A percentile compares a stretch with the other conserved stretches of the same genome.
phyloP scores from a whole-genome alignment of 176 grass and related monocot species.

The Musa troglodytarum region DNA sequence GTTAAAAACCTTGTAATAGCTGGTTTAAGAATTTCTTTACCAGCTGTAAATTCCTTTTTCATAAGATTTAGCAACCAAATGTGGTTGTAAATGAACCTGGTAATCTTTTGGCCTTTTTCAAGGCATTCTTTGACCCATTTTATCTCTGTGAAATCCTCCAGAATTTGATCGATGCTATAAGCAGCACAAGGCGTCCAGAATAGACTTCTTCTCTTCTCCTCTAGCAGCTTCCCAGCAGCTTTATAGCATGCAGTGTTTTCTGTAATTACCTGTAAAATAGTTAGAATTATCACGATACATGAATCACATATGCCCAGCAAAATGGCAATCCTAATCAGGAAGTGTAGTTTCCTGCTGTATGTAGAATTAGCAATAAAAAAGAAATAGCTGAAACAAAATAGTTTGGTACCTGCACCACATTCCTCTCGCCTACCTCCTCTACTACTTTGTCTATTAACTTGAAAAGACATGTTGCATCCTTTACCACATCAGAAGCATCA shows the following conservation, averaged over 20 bases:
- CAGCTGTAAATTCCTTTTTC: conserved; percentile 29
- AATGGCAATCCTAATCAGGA: not conserved
- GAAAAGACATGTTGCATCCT: conserved; percentile 21
- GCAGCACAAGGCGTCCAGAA: conserved; percentile 27
- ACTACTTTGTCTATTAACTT: conserved; percentile 26
- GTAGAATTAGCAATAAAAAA: not conserved
- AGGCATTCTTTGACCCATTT: conserved; percentile 23
- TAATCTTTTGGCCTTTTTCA: conserved; percentile 27
- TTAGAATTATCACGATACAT: not conserved
- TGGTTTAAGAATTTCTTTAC: conserved; percentile 24
- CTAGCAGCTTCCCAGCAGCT: conserved; percentile 32
- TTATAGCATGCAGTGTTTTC: conserved; percentile 24
- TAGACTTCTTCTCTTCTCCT: conserved; percentile 29
- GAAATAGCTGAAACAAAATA: not conserved
- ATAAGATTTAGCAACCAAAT: conserved; percentile 24
- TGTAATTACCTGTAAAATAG: conserved; percentile 23
- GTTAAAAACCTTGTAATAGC: conserved; percentile 15
- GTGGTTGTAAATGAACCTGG: conserved; percentile 23
- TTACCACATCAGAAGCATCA: conserved; percentile 18
- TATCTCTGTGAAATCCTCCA: conserved; percentile 24
- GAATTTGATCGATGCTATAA: conserved; percentile 29
- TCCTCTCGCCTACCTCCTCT: conserved; percentile 23
- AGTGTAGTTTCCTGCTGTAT: not conserved
- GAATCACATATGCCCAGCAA: not conserved
- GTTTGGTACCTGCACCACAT: conserved; percentile 24